Evolutionary conservation across 345 rosid genomes (phyloP).

Genomic region (Boechera retrofracta): DNA sequence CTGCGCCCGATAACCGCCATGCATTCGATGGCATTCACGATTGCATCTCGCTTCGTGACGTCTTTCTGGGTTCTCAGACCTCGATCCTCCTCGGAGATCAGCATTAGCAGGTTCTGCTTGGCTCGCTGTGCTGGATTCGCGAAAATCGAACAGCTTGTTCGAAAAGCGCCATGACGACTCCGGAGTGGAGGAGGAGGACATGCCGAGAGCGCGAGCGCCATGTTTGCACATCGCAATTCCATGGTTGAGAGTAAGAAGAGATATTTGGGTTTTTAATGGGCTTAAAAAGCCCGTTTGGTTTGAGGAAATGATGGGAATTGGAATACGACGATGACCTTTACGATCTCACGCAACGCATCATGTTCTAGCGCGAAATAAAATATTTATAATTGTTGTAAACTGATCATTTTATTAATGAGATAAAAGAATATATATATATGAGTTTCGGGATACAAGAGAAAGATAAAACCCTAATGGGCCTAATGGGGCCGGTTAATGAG

Average conservation of each 20-base stretch:
- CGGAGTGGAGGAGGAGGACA: conserved; percentile 18
- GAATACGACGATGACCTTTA: too few relatives aligned
- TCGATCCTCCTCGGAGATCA: conserved; percentile 79
- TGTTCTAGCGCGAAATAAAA: too few relatives aligned
- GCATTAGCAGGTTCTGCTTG: conserved; percentile 63
- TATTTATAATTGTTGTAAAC: too few relatives aligned
- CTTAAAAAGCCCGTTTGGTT: neutral
- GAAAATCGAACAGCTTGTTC: conserved; percentile 49
- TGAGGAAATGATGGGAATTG: too few relatives aligned
- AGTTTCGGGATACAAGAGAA: too few relatives aligned
- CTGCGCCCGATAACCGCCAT: conserved; percentile 64
- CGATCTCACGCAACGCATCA: too few relatives aligned
- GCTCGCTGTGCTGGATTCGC: conserved; percentile 53
- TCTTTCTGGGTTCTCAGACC: conserved; percentile 84
- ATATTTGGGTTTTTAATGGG: neutral
- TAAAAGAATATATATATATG: too few relatives aligned
- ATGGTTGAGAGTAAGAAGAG: conserved; percentile 8
- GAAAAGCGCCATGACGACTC: conserved; percentile 21
- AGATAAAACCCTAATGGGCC: too few relatives aligned
- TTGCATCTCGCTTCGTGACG: conserved; percentile 55
- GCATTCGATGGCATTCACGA: conserved; percentile 67
- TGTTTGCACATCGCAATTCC: neutral
- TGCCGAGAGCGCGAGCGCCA: conserved; percentile 35
- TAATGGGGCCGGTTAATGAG: too few relatives aligned
- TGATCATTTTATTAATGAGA: too few relatives aligned